These are phyloP conservation scores for Neonectria sp. DNA, from an alignment of 2,329 filamentous ascomycete genomes.

Conservation along the genomic window DNA sequence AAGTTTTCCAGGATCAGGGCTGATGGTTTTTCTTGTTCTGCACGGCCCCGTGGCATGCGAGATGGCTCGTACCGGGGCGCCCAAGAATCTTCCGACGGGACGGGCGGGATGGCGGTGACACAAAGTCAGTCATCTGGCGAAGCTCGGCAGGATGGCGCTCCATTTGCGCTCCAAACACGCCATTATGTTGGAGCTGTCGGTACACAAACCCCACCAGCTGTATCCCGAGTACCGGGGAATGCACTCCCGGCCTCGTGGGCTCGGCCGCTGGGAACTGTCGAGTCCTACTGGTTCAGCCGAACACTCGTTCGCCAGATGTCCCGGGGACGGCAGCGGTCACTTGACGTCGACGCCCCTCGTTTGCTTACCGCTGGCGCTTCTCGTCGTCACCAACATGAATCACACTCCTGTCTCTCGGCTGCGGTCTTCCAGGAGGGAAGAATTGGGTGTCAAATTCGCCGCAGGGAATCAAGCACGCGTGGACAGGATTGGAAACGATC, in stretches of 20 bases:
- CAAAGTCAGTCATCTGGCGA: neutral
- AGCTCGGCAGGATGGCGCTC: conserved; percentile 8
- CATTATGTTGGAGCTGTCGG: conserved; percentile 10
- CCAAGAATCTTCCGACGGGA: neutral
- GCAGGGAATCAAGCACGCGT: neutral
- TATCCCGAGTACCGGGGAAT: neutral
- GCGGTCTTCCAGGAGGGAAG: too few species aligned
- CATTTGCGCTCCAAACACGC: neutral
- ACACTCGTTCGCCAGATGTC: neutral
- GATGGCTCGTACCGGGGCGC: conserved; percentile 1
- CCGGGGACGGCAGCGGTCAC: conserved; percentile 1
- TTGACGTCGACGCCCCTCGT: neutral
- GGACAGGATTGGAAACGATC: neutral
- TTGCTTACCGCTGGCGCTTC: too few species aligned
- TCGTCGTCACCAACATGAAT: too few species aligned
- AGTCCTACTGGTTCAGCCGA: neutral
- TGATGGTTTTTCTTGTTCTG: conserved; percentile 11
- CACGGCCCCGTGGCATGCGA: neutral
- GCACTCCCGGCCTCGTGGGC: conserved; percentile 1
- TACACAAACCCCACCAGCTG: neutral
- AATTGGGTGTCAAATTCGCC: neutral
- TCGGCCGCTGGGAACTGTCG: neutral
- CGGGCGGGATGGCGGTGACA: neutral
- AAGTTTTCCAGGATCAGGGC: conserved; percentile 15
- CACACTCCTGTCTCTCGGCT: too few species aligned